Percentiles rank a stretch among this genome's conserved stretches.
Evolutionary conservation across 495 filamentous ascomycete genomes (phyloP).

Genomic region (Parachaetomium inaequale): DNA sequence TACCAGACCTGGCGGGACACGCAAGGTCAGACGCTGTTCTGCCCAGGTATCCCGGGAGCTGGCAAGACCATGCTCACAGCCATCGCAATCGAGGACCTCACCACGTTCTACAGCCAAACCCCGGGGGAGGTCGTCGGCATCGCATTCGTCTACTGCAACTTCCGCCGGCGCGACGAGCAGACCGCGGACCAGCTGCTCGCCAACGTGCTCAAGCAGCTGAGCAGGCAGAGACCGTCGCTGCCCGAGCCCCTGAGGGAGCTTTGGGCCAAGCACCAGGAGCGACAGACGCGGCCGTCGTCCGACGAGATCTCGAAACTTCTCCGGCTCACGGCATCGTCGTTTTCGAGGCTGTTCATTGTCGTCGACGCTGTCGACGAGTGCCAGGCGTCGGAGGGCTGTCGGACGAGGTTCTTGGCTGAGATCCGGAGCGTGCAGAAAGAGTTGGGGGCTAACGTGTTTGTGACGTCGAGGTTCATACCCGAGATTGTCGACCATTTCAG

Average conservation of each 20-base stretch:
- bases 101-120: conserved; percentile 8
- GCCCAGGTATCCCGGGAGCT: conserved; percentile 40
- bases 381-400: neutral
- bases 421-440: neutral
- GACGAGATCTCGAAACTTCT: conserved; percentile 28
- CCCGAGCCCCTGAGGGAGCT: conserved; percentile 26
- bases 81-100: conserved; percentile 38
- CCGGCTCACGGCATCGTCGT: conserved; percentile 18
- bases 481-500: neutral
- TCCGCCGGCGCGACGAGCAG: conserved; percentile 31
- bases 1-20: neutral
- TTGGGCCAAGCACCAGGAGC: conserved; percentile 19
- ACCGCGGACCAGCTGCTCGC: conserved; percentile 26
- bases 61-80: conserved; percentile 38
- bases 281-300: conserved; percentile 25
- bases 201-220: conserved; percentile 38
- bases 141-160: conserved; percentile 47
- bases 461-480: conserved; percentile 41
- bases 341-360: conserved; percentile 38
- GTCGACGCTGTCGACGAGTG: conserved; percentile 53
- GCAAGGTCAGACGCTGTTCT: conserved; percentile 40
- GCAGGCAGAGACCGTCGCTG: conserved; percentile 13
- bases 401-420: conserved; percentile 15
- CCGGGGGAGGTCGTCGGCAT: conserved; percentile 33
- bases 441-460: conserved; percentile 32